Conservation (phyloP, 331 rosid genomes). For the Cydonia oblonga region DNA sequence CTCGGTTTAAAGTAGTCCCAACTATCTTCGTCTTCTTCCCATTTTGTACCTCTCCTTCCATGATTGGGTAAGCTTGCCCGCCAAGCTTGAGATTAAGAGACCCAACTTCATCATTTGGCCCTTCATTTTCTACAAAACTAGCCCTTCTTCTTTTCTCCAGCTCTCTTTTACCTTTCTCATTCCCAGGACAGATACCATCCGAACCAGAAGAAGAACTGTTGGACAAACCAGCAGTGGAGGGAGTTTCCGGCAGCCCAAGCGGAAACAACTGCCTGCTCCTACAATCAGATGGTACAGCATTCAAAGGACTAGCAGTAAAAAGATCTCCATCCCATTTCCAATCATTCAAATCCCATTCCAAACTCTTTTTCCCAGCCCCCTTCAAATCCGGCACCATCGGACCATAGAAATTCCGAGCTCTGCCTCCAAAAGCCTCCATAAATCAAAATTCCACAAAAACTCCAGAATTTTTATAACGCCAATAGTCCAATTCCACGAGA, state of each 20-base stretch:
- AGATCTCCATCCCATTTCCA: constrained; percentile 90
- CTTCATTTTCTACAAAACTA: constrained; percentile 31
- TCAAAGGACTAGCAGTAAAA: constrained; percentile 49
- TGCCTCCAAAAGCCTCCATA: constrained; percentile 63
- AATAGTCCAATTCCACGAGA: neutral
- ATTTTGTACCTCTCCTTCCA: constrained; percentile 53
- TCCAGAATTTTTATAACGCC: neutral
- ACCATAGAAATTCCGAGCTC: constrained; percentile 40
- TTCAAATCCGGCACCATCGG: constrained; percentile 41
- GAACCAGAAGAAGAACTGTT: constrained; percentile 48
- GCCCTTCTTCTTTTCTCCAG: constrained; percentile 66
- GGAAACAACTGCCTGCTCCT: constrained; percentile 49
- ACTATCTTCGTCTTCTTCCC: constrained; percentile 55
- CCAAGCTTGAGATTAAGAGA: constrained; percentile 61
- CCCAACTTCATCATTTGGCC: constrained; percentile 41
- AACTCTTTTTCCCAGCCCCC: constrained; percentile 43
- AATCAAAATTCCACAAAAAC: constrained; percentile 4
- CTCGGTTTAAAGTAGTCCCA: constrained; percentile 39
- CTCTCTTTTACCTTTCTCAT: constrained; percentile 53
- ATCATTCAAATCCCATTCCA: constrained; percentile 74
- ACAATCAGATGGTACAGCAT: constrained; percentile 49
- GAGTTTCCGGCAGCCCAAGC: constrained; percentile 27
- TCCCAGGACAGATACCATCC: constrained; percentile 32
- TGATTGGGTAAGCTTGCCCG: constrained; percentile 41
- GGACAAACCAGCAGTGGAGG: constrained; percentile 28